Evolutionary conservation across 2,329 filamentous ascomycete genomes (phyloP), one percentile per base, ranked within the genome.

Genomic region (Calonectria fujianensis): DNA sequence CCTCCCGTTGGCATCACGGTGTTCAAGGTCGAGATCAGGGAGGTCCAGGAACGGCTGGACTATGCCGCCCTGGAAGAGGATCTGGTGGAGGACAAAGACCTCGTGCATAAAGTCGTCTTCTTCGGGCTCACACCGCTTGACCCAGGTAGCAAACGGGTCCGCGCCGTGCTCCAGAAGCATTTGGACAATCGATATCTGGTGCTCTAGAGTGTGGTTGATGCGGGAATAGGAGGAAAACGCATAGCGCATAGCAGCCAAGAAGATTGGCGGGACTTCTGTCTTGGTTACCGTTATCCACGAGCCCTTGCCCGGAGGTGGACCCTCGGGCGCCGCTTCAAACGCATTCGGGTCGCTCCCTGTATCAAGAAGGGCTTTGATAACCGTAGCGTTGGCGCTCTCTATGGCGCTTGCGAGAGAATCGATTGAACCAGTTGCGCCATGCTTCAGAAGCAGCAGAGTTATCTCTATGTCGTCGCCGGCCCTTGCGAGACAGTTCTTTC

Each of bases 341-440:
- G 35, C 57, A 41, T 63, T 63, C 4, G 57, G 57, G 16, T 63
- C 35, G 11, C n/a, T 29, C 1, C 57, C 57, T 5, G 57, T 11
- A 9, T 31, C 57, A 29, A 63, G 57, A 5, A 63, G 57, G 16
- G 57, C 57, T 14, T 63, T 37, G n/a, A 41, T 27, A 20, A 63
- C 24, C 0, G 57, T 20, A 2, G 39, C 13, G 10, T 63, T 41
- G 14, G n/a, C 4, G 32, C 16, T 29, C 13, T 11, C 24, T 7
- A 63, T 29, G 16, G 57, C 57, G 57, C n/a, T 63, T 4, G 35
- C n/a, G 24, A 63, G 57, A 20, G 57, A 14, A 8, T 39, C 37
- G 14, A 20, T 20, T 16, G 57, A 63, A 29, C 57, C 35, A 4
- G 16, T 20, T 29, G 57, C 57, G 11, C 57, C 57, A 11, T 63